Evolutionary conservation across 257 asterid species (phyloP).

Genomic region (Lycium ferocissimum): DNA sequence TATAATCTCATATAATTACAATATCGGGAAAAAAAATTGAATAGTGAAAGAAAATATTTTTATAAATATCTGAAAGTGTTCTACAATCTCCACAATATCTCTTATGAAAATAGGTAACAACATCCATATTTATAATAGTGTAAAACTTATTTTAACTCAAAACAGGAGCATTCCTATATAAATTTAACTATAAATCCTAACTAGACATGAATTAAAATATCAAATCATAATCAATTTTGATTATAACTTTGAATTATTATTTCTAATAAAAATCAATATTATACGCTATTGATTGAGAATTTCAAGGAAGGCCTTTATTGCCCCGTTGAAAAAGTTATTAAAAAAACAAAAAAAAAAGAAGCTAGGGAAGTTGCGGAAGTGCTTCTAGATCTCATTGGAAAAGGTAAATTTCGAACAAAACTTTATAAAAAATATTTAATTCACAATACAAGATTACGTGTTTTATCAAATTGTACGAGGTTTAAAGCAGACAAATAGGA

Average conservation of each 20-base stretch:
- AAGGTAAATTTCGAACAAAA: neutral
- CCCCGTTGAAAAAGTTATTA: too few species aligned
- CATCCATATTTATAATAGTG: too few species aligned
- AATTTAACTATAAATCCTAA: too few species aligned
- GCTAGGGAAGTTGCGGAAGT: neutral
- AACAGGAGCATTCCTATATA: too few species aligned
- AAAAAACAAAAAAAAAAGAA: neutral
- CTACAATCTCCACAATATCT: too few species aligned
- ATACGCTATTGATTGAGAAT: neutral
- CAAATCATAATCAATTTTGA: too few species aligned
- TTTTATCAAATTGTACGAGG: neutral
- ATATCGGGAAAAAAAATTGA: neutral
- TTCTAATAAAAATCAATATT: neutral
- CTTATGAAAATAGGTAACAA: too few species aligned
- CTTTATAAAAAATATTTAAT: neutral
- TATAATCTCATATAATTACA: neutral
- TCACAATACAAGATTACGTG: neutral
- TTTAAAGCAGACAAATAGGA: neutral
- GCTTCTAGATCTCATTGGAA: neutral
- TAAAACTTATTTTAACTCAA: too few species aligned
- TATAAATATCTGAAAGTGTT: too few species aligned
- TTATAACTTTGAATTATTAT: too few species aligned
- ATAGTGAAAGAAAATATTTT: too few species aligned
- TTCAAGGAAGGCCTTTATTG: neutral
- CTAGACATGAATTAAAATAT: too few species aligned